Conservation (phyloP, 257 asterid species). For the Eustoma russellianum region DNA sequence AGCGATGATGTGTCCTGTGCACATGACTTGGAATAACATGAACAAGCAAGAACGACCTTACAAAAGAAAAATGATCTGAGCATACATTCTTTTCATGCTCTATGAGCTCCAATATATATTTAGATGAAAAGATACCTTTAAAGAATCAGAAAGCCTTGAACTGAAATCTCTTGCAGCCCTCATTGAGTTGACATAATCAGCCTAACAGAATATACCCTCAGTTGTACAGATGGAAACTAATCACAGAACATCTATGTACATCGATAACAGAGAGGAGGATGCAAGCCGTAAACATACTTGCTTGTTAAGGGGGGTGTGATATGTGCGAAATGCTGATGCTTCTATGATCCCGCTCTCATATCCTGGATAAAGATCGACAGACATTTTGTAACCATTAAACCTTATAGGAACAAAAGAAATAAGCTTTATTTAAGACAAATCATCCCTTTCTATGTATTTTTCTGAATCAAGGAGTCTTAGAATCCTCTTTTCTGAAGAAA, state of each 20-base stretch:
- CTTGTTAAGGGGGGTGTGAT: slow-evolving; percentile 91
- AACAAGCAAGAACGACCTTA: background rate
- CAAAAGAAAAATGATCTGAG: background rate
- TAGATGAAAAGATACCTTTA: slow-evolving; percentile 44
- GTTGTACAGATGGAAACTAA: background rate
- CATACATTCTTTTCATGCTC: too few species aligned
- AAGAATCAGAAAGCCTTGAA: slow-evolving; percentile 65
- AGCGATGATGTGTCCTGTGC: background rate
- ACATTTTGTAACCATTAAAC: slow-evolving; percentile 7
- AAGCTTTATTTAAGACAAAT: too few species aligned
- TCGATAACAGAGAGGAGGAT: too few species aligned
- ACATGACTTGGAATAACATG: background rate
- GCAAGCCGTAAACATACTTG: slow-evolving; percentile 37
- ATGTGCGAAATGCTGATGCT: slow-evolving; percentile 94
- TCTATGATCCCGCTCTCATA: slow-evolving; percentile 60
- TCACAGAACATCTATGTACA: background rate
- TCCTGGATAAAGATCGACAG: slow-evolving; percentile 36
- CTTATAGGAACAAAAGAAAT: slow-evolving; percentile 5
- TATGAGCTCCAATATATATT: background rate
- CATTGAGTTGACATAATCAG: slow-evolving; percentile 89
- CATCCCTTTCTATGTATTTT: too few species aligned
- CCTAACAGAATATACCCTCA: slow-evolving; percentile 28
- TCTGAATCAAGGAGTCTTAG: background rate
- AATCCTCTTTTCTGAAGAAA: too few species aligned
- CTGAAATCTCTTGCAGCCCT: slow-evolving; percentile 94